Base-by-base conservation (phyloP, 805 yeast species). In the Ogataea dorogensis region DNA sequence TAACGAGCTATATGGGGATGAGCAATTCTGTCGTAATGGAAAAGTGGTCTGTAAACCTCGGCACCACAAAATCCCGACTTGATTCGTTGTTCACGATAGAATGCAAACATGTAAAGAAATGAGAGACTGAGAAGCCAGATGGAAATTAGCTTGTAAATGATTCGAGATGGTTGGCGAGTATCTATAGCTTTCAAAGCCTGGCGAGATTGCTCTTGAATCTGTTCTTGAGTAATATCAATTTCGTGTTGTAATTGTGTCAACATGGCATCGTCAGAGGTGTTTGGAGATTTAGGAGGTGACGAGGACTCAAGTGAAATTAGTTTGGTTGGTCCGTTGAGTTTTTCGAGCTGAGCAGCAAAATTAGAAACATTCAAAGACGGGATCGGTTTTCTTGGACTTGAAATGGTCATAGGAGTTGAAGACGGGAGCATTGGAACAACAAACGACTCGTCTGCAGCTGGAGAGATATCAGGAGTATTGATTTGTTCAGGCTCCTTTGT, bases 41-140 rank as follows among this genome's bases (percentile, higher is more conserved):
- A n/a, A 54, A 63, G 20, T 7, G 71, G 68, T 31, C 62, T 59
- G 43, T 66, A 38, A 10, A 77, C 63, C 49, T 80, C 84, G 21
- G 68, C 63, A 0, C 91, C 91, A 64, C 96, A 87, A 57, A 78
- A 87, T 0, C 96, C 96, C 35, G 81, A 68, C 16, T 70, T 58
- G 10, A 75, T 58, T 30, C 76, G 68, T 52, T 83, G 86, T 38
- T 79, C 80, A 31, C 83, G 63, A 59, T 50, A 59, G 11, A 44
- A 31, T 6, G 51, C 35, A 31, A 31, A 40, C 28, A 47, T 5
- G 42, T 19, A 51, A 23, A 37, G 22, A 10, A 42, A 20, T 3
- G 23, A 15, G 21, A 50, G 32, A 5, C 40, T 21, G 16, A 45
- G 5, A 9, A 45, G 28, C 54, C 53, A 49, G 4, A 27, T 29